Evolutionary conservation across 768 basidiomycete genomes (phyloP).

Genomic region (Cyclocybe aegerita): DNA sequence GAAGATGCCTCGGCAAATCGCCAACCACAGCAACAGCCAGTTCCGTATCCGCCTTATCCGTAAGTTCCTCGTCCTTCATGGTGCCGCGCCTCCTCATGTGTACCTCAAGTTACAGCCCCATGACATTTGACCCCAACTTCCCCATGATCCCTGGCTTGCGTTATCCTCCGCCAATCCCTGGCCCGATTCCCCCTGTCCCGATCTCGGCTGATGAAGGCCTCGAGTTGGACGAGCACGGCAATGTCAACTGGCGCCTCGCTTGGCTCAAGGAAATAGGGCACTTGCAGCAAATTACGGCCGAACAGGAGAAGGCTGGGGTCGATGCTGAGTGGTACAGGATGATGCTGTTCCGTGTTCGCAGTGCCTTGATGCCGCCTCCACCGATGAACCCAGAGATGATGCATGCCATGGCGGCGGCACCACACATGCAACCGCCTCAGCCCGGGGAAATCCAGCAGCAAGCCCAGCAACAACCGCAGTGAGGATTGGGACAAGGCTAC

Average conservation of each 20-base stretch:
- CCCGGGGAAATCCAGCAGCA: slow-evolving; percentile 40
- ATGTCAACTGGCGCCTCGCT: slow-evolving; percentile 76
- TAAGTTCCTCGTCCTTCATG: slow-evolving; percentile 32
- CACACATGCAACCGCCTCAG: slow-evolving; percentile 40
- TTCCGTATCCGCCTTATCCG: slow-evolving; percentile 63
- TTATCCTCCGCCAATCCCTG: slow-evolving; percentile 51
- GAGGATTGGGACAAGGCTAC: slow-evolving; percentile 2
- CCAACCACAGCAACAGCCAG: slow-evolving; percentile 33
- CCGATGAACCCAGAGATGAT: slow-evolving; percentile 53
- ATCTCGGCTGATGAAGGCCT: slow-evolving; percentile 64
- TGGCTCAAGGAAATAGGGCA: slow-evolving; percentile 81
- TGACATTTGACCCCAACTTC: slow-evolving; percentile 75
- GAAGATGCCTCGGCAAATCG: slow-evolving; percentile 64
- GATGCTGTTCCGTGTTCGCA: slow-evolving; percentile 80
- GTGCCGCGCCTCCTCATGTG: slow-evolving; percentile 1
- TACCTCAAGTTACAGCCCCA: slow-evolving; percentile 16
- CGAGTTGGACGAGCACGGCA: slow-evolving; percentile 75
- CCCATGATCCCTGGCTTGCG: slow-evolving; percentile 68
- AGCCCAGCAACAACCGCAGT: slow-evolving; percentile 28
- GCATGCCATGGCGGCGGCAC: slow-evolving; percentile 39
- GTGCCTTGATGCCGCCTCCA: slow-evolving; percentile 61
- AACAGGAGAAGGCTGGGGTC: slow-evolving; percentile 80
- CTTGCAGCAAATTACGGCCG: slow-evolving; percentile 71
- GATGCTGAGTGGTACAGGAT: slow-evolving; percentile 85
- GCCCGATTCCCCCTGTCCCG: slow-evolving; percentile 59